Conservation (phyloP, 345 rosid genomes). For the Barbarea vulgaris region DNA sequence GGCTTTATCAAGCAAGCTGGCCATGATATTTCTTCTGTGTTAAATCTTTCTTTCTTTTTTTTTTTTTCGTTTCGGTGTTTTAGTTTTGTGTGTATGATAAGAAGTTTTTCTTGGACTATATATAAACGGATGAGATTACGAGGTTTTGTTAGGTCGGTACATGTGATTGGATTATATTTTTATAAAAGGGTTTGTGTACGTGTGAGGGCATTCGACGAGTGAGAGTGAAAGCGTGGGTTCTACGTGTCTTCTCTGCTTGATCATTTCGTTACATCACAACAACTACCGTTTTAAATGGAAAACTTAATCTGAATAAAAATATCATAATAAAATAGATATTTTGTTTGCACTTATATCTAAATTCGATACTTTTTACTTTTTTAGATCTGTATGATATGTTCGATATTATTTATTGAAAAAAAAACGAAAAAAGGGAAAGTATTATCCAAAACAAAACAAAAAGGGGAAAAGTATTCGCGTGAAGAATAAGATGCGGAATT, state of each 20-base stretch:
- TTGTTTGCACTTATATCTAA: background rate
- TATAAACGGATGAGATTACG: constrained; percentile 14
- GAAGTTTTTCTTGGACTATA: constrained; percentile 20
- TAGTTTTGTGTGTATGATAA: background rate
- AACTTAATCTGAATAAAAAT: background rate
- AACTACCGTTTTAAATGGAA: background rate
- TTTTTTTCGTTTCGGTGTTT: background rate
- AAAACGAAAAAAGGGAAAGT: no score
- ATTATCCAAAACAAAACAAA: background rate
- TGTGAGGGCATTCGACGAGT: constrained; percentile 27
- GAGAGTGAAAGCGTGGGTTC: constrained; percentile 26
- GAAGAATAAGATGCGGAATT: constrained; percentile 26
- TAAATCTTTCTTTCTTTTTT: background rate
- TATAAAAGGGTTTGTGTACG: constrained; percentile 28
- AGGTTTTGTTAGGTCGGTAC: constrained; percentile 21
- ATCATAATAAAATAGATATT: background rate
- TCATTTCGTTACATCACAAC: background rate
- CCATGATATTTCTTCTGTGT: constrained; percentile 20
- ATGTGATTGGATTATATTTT: constrained; percentile 15
- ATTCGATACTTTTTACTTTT: background rate
- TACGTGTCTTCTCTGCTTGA: constrained; percentile 29
- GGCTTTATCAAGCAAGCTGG: constrained; percentile 55
- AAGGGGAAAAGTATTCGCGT: background rate
- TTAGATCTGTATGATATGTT: no score
- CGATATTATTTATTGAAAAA: no score